Evolutionary conservation across 345 rosid genomes (phyloP).

Genomic region (Ceriops zippeliana): DNA sequence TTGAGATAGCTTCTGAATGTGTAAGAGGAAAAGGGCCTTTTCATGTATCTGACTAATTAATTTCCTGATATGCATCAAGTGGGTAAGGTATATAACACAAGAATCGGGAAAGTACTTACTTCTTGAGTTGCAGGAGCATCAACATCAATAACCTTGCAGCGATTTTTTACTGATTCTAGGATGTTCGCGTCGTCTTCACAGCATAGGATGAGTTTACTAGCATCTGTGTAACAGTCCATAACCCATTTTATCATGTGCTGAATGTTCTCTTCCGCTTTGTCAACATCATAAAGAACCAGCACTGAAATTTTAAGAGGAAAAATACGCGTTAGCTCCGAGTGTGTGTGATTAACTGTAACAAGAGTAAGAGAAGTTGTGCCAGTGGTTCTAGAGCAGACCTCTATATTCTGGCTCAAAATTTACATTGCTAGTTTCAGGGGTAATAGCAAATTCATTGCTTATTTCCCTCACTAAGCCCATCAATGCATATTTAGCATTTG

Average conservation of each 20-base stretch:
- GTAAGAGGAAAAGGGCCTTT: too few relatives aligned
- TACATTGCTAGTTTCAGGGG: conserved; percentile 47
- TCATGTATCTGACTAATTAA: neutral
- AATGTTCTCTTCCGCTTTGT: conserved; percentile 47
- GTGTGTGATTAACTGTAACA: neutral
- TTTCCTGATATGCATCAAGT: neutral
- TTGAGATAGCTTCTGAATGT: neutral
- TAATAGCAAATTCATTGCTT: conserved; percentile 31
- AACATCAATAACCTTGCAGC: conserved; percentile 46
- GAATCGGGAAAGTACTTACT: conserved; percentile 29
- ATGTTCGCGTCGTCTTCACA: conserved; percentile 56
- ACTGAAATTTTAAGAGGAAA: conserved; percentile 33
- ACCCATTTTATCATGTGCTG: conserved; percentile 67
- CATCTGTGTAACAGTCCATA: conserved; percentile 60
- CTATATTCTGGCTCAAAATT: conserved; percentile 44
- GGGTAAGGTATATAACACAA: neutral
- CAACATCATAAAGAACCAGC: conserved; percentile 51
- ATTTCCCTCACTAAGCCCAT: conserved; percentile 63
- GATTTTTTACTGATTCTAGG: conserved; percentile 46
- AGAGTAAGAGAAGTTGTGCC: neutral
- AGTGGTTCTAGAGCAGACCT: conserved; percentile 31
- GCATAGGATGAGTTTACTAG: conserved; percentile 55
- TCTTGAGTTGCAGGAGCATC: conserved; percentile 64
- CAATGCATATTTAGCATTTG: conserved; percentile 50
- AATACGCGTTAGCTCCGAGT: conserved; percentile 16